Base-by-base conservation (phyloP, 2,329 filamentous ascomycete genomes). In the Neoascochyta sp. region DNA sequence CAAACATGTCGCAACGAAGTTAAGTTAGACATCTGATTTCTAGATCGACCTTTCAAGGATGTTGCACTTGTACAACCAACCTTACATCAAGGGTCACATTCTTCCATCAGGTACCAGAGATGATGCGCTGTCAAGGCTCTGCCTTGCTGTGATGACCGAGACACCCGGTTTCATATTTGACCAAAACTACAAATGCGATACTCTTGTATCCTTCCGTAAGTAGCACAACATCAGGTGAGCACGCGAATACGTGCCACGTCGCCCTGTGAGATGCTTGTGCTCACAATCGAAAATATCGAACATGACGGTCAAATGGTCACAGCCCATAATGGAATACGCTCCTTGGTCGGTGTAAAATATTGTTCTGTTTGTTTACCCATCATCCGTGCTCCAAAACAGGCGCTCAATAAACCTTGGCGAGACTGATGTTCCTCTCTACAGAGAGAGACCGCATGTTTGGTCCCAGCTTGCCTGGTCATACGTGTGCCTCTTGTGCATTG, bases 11-110 rank as follows among this genome's bases (percentile, higher is more conserved):
- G n/a, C n/a, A n/a, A n/a, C n/a, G n/a, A n/a, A n/a, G n/a, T n/a
- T n/a, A n/a, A n/a, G n/a, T n/a, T n/a, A n/a, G n/a, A n/a, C n/a
- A n/a, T n/a, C n/a, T n/a, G n/a, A n/a, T n/a, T n/a, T n/a, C n/a
- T n/a, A n/a, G n/a, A n/a, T n/a, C n/a, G n/a, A n/a, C n/a, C n/a
- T n/a, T n/a, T n/a, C n/a, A n/a, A n/a, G n/a, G n/a, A n/a, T n/a
- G 28, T 34, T 29, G 31, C 28, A 30, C 32, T 32, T 33, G 52
- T 57, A 32, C 34, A 24, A 55, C 50, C 43, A 39, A 50, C 47
- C 53, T 60, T 57, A 49, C 51, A 52, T 57, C 31, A 20, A 39
- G 26, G 30, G 39, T 43, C 41, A 33, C 51, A 55, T 59, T 57
- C 43, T 42, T 50, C 31, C 23, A 18, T 39, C 39, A 48, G 47